Base-by-base conservation (phyloP, 75 land plant species). In the Azolla pinnata region DNA sequence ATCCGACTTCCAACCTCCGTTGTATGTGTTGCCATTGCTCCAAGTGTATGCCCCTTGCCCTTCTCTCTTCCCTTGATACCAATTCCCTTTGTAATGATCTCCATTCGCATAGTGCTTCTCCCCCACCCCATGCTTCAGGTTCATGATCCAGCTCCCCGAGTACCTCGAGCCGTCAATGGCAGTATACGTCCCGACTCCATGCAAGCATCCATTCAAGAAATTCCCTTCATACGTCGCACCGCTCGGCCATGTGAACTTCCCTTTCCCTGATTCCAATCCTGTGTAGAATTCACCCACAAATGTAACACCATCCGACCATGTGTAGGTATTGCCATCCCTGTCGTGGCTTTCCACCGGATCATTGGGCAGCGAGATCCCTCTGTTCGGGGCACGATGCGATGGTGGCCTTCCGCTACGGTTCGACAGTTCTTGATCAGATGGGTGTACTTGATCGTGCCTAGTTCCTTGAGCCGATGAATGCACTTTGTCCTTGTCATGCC, bases 281-380 rank as follows among this genome's bases (percentile, higher is more conserved):
- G 59, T 68, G 30, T 75, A 79, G 82, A 81, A 78, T 27, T 74
- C 71, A 52, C 89, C 89, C 8, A 81, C 89, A 69, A 79, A 85
- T 0, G 64, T 28, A 30, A 78, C 74, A 53, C 85, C 82, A 67
- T 85, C 77, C 3, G 63, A 65, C 89, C 89, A 85, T 1, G 28
- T 61, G 49, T 85, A 85, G 38, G 74, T 40, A 64, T 64, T 56
- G 70, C 59, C 40, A 44, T 21, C 9, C 81, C 82, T 35, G 33
- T 29, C 67, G 76, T 75, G 0, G 53, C 26, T 35, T 85, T 85
- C 29, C 89, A n/a, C n/a, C n/a, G n/a, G n/a, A n/a, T n/a, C 85
- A 73, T 81, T 85, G 42, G 77, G 33, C 16, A 81, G 56, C 38
- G 45, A 29, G 61, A 61, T 67, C 31, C 69, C 81, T 47, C 33